Percentiles rank a stretch among this genome's conserved stretches.
phyloP scores from a whole-genome alignment of 768 basidiomycete species.

The Tylopilus rubrobrunneus region DNA sequence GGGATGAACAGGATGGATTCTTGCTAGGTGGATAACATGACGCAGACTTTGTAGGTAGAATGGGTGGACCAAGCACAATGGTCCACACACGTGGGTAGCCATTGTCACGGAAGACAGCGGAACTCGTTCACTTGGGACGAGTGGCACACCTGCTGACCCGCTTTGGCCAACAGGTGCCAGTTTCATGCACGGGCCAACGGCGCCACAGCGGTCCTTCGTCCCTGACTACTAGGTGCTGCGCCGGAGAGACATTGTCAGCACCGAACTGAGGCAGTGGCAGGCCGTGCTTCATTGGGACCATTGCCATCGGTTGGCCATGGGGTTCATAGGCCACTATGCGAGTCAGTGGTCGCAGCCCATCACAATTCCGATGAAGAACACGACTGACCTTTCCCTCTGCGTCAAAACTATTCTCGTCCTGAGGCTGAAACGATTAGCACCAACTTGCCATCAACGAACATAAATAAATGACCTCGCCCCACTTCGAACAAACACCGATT shows the following conservation, averaged over 20 bases:
- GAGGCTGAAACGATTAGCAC: slow-evolving; percentile 5
- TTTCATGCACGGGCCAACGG: slow-evolving; percentile 4
- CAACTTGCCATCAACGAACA: neutral
- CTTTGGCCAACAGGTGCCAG: neutral
- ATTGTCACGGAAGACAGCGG: neutral
- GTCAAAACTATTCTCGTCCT: neutral
- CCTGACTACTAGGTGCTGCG: neutral
- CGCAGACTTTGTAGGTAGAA: slow-evolving; percentile 13
- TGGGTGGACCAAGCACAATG: slow-evolving; percentile 7
- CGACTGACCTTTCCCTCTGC: neutral
- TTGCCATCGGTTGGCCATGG: no score
- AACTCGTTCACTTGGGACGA: neutral
- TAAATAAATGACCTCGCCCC: neutral
- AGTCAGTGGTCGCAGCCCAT: neutral
- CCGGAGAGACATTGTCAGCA: neutral
- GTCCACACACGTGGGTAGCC: slow-evolving; percentile 5
- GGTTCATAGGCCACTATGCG: neutral
- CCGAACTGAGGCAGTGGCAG: neutral
- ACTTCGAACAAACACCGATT: neutral
- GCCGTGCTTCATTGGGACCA: neutral
- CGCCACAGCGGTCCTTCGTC: neutral
- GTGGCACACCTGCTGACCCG: neutral
- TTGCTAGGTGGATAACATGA: neutral
- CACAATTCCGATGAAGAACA: neutral
- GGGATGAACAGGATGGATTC: neutral